Base-by-base conservation (phyloP, 2,329 filamentous ascomycete genomes). In the Phoma sp. region DNA sequence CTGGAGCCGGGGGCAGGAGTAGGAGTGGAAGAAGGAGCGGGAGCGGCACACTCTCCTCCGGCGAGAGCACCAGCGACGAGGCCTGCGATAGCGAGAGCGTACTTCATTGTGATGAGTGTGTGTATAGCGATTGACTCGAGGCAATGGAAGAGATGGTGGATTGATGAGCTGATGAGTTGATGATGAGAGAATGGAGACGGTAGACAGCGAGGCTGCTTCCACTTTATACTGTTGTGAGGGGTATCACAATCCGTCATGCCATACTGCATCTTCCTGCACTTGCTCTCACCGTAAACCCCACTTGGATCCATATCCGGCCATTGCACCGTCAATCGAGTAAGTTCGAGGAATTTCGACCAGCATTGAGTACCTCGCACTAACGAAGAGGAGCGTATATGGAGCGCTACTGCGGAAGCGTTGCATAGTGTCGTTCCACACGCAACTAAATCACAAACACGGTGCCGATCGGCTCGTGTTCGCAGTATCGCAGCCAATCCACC, bases 91-190 rank as follows among this genome's bases (percentile, higher is more conserved):
- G 65, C 64, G 60, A 68, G 22, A 45, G 65, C 48, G 60, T 64
- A 68, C 68, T 75, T 74, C 73, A 76, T 76, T 18, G 47, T 71
- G 58, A 54, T 10, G 41, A 36, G 6, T 44, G 40, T 43, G 6
- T 44, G 45, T 49, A 18, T 18, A 37, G 14, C 29, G 46, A 33
- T 13, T 43, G 43, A 13, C 25, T 11, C 18, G 9, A 14, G 35
- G 33, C 9, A 13, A 9, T 41, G 30, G 18, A 23, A 25, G 4
- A 8, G 33, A 38, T 30, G 47, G 23, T 46, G 47, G 44, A 23
- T 43, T 50, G 36, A 25, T 41, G 41, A 25, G 45, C 4, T 32
- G 13, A 33, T 42, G 27, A n/a, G 9, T 18, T 18, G 18, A 18
- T 50, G 36, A 25, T 41, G 41, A 25, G 45, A 6, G 25, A 10